Percentiles rank a stretch among this genome's conserved stretches.
Evolutionary conservation across 2,329 filamentous ascomycete genomes (phyloP).

Genomic region (Xylaria sp.): DNA sequence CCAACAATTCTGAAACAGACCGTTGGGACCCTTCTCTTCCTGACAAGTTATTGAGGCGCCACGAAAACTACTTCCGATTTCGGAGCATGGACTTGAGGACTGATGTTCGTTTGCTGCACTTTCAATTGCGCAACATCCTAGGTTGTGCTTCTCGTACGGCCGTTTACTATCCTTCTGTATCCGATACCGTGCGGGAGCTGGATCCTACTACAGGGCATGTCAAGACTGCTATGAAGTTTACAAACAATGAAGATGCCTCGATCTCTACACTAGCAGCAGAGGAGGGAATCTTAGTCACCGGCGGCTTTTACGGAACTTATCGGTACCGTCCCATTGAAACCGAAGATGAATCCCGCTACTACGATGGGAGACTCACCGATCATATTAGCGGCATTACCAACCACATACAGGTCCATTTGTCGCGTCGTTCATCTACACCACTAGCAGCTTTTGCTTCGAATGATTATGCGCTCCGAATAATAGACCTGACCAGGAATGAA

Average conservation of each 20-base stretch:
- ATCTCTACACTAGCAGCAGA: constrained; percentile 64
- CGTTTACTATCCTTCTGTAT: constrained; percentile 65
- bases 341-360: constrained; percentile 49
- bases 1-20: constrained; percentile 62
- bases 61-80: constrained; percentile 68
- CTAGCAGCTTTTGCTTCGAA: constrained; percentile 72
- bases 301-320: constrained; percentile 69
- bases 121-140: constrained; percentile 72
- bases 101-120: constrained; percentile 69
- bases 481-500: constrained; percentile 69
- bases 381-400: constrained; percentile 70
- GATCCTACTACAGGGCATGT: constrained; percentile 61
- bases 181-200: constrained; percentile 61
- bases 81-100: constrained; percentile 65
- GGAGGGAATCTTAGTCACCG: constrained; percentile 67
- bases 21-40: constrained; percentile 50
- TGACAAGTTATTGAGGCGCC: constrained; percentile 53
- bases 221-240: constrained; percentile 59
- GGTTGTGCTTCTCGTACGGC: constrained; percentile 66
- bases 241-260: constrained; percentile 53
- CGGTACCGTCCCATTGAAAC: constrained; percentile 60
- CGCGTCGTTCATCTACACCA: constrained; percentile 63
- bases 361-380: constrained; percentile 61
- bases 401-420: constrained; percentile 68
- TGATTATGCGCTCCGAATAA: constrained; percentile 66